Evolutionary conservation across 495 filamentous ascomycete genomes (phyloP).

Genomic region (Aspergillus ostianus): DNA sequence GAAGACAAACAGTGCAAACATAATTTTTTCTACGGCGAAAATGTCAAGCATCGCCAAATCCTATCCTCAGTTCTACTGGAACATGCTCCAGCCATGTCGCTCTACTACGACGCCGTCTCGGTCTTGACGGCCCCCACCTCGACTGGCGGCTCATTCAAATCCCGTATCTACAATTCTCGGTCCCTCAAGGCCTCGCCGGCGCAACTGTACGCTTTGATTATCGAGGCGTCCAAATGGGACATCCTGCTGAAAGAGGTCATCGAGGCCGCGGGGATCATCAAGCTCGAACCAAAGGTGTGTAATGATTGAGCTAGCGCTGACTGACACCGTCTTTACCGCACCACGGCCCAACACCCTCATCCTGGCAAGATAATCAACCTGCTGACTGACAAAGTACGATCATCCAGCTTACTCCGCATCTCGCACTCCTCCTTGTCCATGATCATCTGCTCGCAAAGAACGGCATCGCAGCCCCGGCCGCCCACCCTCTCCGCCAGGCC

Average conservation of each 20-base stretch:
- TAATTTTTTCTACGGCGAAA: not conserved
- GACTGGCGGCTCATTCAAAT: constrained; percentile 74
- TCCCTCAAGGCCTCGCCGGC: constrained; percentile 71
- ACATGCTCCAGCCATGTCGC: constrained; percentile 62
- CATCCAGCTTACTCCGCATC: constrained; percentile 70
- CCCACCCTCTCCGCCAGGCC: constrained; percentile 71
- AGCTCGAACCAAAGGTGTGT: constrained; percentile 76
- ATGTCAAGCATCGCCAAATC: constrained; percentile 19
- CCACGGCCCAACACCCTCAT: not conserved
- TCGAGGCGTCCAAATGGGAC: constrained; percentile 90
- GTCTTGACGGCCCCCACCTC: constrained; percentile 63
- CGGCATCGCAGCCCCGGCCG: constrained; percentile 73
- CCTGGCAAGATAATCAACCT: constrained; percentile 11
- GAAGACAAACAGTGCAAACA: not conserved
- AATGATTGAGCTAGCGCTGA: not conserved
- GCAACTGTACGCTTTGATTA: constrained; percentile 80
- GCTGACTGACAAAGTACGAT: constrained; percentile 43
- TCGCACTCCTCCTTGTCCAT: constrained; percentile 81
- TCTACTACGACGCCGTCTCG: constrained; percentile 86
- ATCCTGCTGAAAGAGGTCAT: constrained; percentile 80
- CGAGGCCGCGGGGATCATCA: constrained; percentile 67
- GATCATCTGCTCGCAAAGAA: constrained; percentile 78
- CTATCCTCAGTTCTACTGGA: not conserved
- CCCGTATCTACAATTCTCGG: constrained; percentile 66
- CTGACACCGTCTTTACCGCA: not conserved